Conservation (phyloP, 345 rosid species). For the Moricandia moricandioides region DNA sequence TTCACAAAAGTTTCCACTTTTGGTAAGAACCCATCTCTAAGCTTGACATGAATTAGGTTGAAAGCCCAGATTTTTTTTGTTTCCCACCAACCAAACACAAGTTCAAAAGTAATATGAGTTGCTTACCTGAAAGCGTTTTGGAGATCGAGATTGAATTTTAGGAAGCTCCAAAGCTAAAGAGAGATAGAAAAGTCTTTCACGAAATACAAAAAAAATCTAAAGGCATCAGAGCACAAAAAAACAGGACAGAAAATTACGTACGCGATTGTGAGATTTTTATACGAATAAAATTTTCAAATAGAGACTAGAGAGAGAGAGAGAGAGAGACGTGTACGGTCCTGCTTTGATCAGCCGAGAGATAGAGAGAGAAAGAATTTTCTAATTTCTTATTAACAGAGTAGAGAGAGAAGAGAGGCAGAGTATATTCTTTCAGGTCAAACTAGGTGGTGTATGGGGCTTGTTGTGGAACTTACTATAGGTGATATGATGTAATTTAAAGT, state of each 20-base stretch:
- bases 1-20: neutral
- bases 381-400: conserved; percentile 15
- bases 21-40: neutral
- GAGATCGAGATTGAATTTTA: neutral
- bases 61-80: neutral
- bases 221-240: neutral
- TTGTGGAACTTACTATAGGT: neutral
- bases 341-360: neutral
- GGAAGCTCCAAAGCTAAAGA: neutral
- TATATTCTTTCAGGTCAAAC: no score
- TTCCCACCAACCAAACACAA: neutral
- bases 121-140: neutral
- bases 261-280: conserved; percentile 12
- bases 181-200: neutral
- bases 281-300: conserved; percentile 25
- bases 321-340: conserved; percentile 31
- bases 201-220: neutral
- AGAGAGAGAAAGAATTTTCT: neutral
- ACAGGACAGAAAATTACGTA: neutral
- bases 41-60: neutral
- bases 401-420: neutral
- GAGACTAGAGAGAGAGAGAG: conserved; percentile 29
- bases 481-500: neutral
- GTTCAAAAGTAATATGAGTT: neutral
- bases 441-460: neutral